A percentile compares a stretch with the other conserved stretches of the same genome.
Evolutionary conservation across 805 yeast species (phyloP).

Genomic region (Komagataella kurtzmanii): DNA sequence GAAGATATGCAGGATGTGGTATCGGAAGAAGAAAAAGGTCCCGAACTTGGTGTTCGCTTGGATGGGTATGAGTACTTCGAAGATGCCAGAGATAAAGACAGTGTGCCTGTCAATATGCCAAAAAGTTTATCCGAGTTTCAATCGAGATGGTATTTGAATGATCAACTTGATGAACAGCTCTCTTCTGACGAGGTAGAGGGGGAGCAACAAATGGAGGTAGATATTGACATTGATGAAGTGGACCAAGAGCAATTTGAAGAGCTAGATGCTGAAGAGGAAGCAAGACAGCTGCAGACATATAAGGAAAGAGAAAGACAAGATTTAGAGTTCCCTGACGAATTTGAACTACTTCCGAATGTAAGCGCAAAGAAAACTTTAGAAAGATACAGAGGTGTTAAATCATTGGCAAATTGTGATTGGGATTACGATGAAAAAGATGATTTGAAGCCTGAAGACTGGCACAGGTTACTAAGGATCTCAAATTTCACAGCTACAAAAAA

Average conservation of each 20-base stretch:
- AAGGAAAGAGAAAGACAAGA: conserved; percentile 69
- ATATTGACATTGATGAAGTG: conserved; percentile 29
- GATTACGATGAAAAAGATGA: conserved; percentile 73
- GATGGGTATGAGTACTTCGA: conserved; percentile 8
- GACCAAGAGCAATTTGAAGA: conserved; percentile 47
- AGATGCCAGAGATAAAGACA: conserved; percentile 14
- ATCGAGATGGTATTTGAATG: conserved; percentile 63
- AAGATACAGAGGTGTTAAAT: conserved; percentile 80
- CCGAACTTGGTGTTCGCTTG: conserved; percentile 12
- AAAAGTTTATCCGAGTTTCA: conserved; percentile 69
- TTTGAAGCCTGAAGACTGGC: conserved; percentile 64
- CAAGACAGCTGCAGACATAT: conserved; percentile 56
- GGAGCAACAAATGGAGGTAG: conserved; percentile 21
- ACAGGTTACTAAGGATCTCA: conserved; percentile 55
- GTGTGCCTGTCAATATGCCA: conserved; percentile 28
- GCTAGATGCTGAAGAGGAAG: conserved; percentile 70
- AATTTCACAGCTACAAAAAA: conserved; percentile 70
- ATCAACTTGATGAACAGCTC: conserved; percentile 29
- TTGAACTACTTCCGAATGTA: conserved; percentile 68
- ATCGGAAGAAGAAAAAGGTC: conserved; percentile 14
- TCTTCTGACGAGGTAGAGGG: conserved; percentile 19
- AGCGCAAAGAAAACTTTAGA: conserved; percentile 63
- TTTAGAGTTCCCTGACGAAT: conserved; percentile 89
- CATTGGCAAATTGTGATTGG: conserved; percentile 74
- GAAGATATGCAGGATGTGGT: conserved; percentile 15